Evolutionary conservation across 2,329 filamentous ascomycete genomes (phyloP), one percentile per base, ranked within the genome.

Genomic region (Aspergillus fructus): DNA sequence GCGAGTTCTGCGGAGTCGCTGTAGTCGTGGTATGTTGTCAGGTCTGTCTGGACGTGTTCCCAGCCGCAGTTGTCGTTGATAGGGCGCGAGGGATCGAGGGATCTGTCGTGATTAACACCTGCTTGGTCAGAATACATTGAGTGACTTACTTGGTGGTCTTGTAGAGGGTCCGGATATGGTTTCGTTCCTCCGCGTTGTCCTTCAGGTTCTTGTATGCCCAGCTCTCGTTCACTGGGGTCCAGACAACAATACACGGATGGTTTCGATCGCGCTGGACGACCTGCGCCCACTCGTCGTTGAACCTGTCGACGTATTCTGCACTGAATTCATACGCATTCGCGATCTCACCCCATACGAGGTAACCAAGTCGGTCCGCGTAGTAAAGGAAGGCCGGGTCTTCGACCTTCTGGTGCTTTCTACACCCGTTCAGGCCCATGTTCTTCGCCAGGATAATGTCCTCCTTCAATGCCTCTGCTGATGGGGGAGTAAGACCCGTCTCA

Each of bases 41-140:
- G 73, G 62, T 89, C 86, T 0, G 83, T 86, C 11, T 78, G 64
- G 5, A 89, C 85, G 61, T 89, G 86, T 66, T 89, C 85, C 87
- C 87, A 89, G 34, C 87, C 87, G 62, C 86, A 89, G 70, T 89
- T 89, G 69, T 89, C 86, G 65, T 89, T 89, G 66, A 89, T 79
- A 15, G 85, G 85, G 5, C 87, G 75, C 0, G 83, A 87, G 1
- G 83, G 78, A 61, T 89, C 87, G 2, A 89, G 77, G 0, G 79
- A 79, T 65, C 76, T 76, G 47, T 43, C 5, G 13, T 15, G 3
- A 30, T 30, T 30, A 30, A 11, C 9, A 30, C 2, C 1, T 50
- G 37, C 13, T 5, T 49, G 23, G 8, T 21, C 8, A 15, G 33
- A 5, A 15, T n/a, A 30, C 2, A n/a, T 3, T 41, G 17, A 9